These are phyloP conservation scores for Ziziphus jujuba DNA, from an alignment of 306 rosid species.

Conservation along the genomic window DNA sequence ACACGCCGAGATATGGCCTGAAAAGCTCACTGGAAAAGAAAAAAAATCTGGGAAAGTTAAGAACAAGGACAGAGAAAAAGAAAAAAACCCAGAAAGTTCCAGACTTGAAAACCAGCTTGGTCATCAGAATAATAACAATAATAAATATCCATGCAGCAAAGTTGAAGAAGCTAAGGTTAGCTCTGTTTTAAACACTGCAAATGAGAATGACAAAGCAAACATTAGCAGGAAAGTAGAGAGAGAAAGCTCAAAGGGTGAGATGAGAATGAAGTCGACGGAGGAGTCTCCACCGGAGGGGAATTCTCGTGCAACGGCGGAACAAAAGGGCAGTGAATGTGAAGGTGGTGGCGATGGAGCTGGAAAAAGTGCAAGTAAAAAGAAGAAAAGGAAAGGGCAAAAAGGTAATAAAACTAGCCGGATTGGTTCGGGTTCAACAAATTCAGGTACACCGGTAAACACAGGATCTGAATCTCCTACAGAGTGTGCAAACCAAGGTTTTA, in stretches of 20 bases:
- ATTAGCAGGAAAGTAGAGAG: constrained; percentile 22
- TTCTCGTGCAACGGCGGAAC: constrained; percentile 14
- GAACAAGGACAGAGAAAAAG: constrained; percentile 34
- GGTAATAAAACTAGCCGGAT: constrained; percentile 22
- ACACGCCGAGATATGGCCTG: constrained; percentile 78
- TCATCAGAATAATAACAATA: no score
- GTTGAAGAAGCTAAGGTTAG: constrained; percentile 10
- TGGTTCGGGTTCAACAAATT: constrained; percentile 14
- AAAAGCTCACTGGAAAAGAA: constrained; percentile 36
- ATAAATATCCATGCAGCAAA: constrained; percentile 15
- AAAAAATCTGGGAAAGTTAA: constrained; percentile 33
- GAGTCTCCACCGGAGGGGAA: constrained; percentile 18
- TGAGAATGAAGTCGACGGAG: constrained; percentile 27
- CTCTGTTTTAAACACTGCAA: constrained; percentile 36
- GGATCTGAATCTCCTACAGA: constrained; percentile 39
- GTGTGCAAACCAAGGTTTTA: constrained; percentile 15
- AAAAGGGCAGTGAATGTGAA: constrained; percentile 20
- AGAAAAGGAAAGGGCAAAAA: constrained; percentile 45
- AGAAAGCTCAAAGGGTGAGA: constrained; percentile 21
- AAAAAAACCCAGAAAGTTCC: constrained; percentile 25
- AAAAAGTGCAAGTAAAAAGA: constrained; percentile 38
- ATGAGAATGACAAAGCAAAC: constrained; percentile 26
- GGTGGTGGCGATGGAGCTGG: constrained; percentile 7
- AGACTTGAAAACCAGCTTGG: background rate
- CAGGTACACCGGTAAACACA: constrained; percentile 34